Conservation (phyloP, 2,329 filamentous ascomycete genomes). For the Alternaria consortialis region DNA sequence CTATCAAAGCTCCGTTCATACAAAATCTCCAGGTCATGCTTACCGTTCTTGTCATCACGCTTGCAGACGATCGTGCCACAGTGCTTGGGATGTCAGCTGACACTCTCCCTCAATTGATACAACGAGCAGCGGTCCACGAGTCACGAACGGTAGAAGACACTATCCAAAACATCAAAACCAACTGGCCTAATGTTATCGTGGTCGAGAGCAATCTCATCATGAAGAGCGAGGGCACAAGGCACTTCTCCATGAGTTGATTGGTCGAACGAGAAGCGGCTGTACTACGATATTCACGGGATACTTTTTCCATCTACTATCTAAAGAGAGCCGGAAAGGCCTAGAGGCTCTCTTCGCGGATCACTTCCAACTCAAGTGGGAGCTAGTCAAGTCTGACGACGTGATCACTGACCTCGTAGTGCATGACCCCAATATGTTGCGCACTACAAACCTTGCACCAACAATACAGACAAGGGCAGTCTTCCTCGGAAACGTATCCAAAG, state of each 20-base stretch:
- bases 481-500: neutral
- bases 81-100: neutral
- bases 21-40: neutral
- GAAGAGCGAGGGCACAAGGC: neutral
- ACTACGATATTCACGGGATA: neutral
- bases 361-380: neutral
- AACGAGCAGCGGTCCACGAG: neutral
- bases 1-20: neutral
- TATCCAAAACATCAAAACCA: neutral
- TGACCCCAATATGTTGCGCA: neutral
- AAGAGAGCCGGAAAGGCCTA: neutral
- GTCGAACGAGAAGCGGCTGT: neutral
- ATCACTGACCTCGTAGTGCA: neutral
- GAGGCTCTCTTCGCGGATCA: neutral
- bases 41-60: neutral
- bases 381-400: neutral
- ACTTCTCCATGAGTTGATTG: neutral
- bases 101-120: neutral
- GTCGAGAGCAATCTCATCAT: neutral
- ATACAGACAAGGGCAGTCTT: neutral
- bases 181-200: neutral
- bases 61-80: neutral
- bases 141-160: neutral
- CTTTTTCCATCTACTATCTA: neutral
- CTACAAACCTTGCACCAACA: neutral